Evolutionary conservation across 2,329 filamentous ascomycete species (phyloP).

Genomic region (Trichoderma endophyticum): DNA sequence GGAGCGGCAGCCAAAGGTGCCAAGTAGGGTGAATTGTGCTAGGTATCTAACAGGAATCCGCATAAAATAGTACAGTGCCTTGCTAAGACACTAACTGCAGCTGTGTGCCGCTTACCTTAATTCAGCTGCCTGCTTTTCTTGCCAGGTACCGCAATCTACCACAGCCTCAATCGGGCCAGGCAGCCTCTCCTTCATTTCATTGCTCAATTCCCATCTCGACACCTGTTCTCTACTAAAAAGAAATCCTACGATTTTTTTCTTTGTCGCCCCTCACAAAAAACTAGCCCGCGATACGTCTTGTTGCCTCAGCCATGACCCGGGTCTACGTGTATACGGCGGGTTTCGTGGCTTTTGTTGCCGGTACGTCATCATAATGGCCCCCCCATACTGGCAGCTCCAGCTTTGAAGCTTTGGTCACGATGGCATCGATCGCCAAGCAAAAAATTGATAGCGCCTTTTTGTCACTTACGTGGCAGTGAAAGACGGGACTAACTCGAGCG

Average conservation of each 20-base stretch:
- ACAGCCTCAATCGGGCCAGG: slow-evolving; percentile 10
- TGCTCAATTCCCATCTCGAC: slow-evolving; percentile 8
- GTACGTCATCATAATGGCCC: slow-evolving; percentile 33
- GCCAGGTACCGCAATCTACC: background rate
- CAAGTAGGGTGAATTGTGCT: background rate
- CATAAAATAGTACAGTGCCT: too few relatives aligned
- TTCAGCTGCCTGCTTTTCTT: slow-evolving; percentile 3
- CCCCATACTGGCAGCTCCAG: background rate
- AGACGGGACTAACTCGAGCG: background rate
- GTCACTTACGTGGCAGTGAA: background rate
- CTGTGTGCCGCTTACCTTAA: background rate
- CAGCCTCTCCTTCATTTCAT: slow-evolving; percentile 4
- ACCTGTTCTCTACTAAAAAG: background rate
- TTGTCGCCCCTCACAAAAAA: background rate
- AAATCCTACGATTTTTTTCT: background rate
- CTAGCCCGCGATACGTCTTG: background rate
- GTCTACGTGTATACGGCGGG: slow-evolving; percentile 42
- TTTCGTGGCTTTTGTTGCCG: slow-evolving; percentile 42
- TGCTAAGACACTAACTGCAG: background rate
- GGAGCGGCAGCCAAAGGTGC: background rate
- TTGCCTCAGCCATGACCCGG: slow-evolving; percentile 39
- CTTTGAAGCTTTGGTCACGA: background rate
- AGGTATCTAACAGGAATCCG: background rate
- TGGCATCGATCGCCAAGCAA: background rate
- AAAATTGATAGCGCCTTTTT: background rate